Conservation (phyloP, 2,329 filamentous ascomycete species). For the Paecilomyces niveus region DNA sequence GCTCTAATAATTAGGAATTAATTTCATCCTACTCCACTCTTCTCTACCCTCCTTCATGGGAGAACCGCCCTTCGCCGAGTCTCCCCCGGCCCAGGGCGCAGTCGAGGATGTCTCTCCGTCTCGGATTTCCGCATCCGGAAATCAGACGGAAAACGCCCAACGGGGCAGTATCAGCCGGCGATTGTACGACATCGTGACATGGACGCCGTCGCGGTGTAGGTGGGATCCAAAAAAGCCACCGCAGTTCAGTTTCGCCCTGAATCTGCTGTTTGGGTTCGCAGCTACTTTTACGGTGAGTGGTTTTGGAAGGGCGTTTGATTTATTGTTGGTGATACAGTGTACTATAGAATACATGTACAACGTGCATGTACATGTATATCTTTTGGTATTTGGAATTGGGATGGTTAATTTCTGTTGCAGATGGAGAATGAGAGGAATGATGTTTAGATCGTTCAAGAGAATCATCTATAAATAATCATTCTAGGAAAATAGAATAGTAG, state of each 20-base stretch:
- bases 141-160: not conserved
- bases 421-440: too few relatives aligned
- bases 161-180: not conserved
- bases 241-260: conserved; percentile 60
- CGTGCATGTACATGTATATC: not conserved
- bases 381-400: not conserved
- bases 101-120: not conserved
- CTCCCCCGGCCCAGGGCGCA: not conserved
- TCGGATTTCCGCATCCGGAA: not conserved
- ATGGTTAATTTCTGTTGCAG: not conserved
- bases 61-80: not conserved
- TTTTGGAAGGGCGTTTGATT: not conserved
- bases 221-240: conserved; percentile 62
- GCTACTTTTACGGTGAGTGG: conserved; percentile 25
- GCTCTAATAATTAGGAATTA: not conserved
- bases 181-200: conserved; percentile 36
- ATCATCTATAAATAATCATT: not conserved
- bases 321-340: not conserved
- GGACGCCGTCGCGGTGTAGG: conserved; percentile 59
- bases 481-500: conserved; percentile 7
- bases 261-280: conserved; percentile 58
- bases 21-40: not conserved
- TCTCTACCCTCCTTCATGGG: not conserved
- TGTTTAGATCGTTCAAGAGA: not conserved
- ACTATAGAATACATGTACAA: not conserved